A percentile compares a stretch with the other conserved stretches of the same genome.
Conservation (phyloP, 495 filamentous ascomycete species). For the Aspergillus funiculosus region DNA sequence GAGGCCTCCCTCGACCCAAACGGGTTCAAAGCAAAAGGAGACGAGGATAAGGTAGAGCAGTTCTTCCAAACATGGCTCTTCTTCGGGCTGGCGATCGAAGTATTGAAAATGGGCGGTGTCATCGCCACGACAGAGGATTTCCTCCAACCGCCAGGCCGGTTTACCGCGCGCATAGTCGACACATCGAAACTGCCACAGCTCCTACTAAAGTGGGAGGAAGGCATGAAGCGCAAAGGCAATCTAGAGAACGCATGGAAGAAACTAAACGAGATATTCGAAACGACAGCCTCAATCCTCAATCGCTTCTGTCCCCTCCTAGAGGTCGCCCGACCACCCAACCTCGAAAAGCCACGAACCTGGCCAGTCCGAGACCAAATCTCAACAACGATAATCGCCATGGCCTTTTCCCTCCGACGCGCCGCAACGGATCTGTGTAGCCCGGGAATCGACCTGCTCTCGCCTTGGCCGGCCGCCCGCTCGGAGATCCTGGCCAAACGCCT, state of each 20-base stretch:
- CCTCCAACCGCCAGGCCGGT: background rate
- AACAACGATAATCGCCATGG: conserved; percentile 5
- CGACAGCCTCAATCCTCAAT: background rate
- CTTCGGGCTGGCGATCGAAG: conserved; percentile 9
- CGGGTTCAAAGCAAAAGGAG: background rate
- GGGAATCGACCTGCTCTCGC: background rate
- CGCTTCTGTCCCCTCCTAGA: conserved; percentile 5
- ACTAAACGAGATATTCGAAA: conserved; percentile 2
- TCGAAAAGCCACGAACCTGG: conserved; percentile 2
- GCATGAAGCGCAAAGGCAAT: background rate
- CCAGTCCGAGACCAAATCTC: conserved; percentile 8
- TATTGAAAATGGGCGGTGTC: conserved; percentile 1
- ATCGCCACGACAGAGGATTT: background rate
- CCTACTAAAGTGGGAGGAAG: background rate
- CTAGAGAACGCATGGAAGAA: background rate
- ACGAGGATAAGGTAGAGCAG: background rate
- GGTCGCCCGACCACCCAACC: no score
- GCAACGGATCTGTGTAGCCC: background rate
- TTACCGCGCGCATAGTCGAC: conserved; percentile 1
- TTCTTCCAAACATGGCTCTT: conserved; percentile 14
- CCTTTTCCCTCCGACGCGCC: background rate
- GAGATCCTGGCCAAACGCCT: conserved; percentile 1
- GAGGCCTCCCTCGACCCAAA: background rate
- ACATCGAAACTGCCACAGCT: background rate
- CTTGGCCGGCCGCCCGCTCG: conserved; percentile 7